Conservation (phyloP, 2,329 filamentous ascomycete genomes). For the Thelonectria discophora region DNA sequence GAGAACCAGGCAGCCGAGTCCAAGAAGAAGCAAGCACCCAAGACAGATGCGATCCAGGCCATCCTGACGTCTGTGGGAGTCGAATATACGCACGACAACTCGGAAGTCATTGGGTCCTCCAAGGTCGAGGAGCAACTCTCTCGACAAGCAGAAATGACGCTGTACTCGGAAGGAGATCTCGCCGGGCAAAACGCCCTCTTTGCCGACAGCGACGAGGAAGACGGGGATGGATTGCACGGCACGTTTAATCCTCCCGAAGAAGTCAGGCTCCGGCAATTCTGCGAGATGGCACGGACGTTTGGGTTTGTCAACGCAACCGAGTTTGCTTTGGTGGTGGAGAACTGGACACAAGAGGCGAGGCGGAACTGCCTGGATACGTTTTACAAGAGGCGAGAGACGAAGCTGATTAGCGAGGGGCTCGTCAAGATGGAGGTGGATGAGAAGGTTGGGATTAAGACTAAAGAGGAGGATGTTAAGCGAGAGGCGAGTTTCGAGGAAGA, state of each 20-base stretch:
- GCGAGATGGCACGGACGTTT: slow-evolving; percentile 83
- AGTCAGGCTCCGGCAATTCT: slow-evolving; percentile 85
- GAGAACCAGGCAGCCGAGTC: slow-evolving; percentile 55
- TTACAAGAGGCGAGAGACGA: slow-evolving; percentile 73
- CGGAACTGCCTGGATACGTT: slow-evolving; percentile 82
- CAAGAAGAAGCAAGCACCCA: slow-evolving; percentile 51
- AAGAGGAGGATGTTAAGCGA: slow-evolving; percentile 21
- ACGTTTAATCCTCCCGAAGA: slow-evolving; percentile 77
- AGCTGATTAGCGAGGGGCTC: slow-evolving; percentile 48
- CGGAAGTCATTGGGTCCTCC: slow-evolving; percentile 92
- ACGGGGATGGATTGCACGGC: slow-evolving; percentile 45
- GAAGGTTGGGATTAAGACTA: slow-evolving; percentile 21
- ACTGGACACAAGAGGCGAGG: slow-evolving; percentile 86
- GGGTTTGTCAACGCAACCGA: slow-evolving; percentile 80
- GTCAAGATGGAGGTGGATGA: slow-evolving; percentile 32
- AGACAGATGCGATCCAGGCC: slow-evolving; percentile 82
- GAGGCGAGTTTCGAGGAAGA: slow-evolving; percentile 18
- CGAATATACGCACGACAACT: slow-evolving; percentile 95
- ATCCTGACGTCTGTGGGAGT: slow-evolving; percentile 90
- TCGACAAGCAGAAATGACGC: slow-evolving; percentile 73
- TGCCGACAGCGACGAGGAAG: slow-evolving; percentile 55
- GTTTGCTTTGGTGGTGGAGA: slow-evolving; percentile 90
- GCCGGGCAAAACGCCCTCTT: slow-evolving; percentile 67
- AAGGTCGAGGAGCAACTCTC: slow-evolving; percentile 89
- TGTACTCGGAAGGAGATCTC: slow-evolving; percentile 53